phyloP scores from a whole-genome alignment of 257 asterid species.

The Solanum appendiculatum region DNA sequence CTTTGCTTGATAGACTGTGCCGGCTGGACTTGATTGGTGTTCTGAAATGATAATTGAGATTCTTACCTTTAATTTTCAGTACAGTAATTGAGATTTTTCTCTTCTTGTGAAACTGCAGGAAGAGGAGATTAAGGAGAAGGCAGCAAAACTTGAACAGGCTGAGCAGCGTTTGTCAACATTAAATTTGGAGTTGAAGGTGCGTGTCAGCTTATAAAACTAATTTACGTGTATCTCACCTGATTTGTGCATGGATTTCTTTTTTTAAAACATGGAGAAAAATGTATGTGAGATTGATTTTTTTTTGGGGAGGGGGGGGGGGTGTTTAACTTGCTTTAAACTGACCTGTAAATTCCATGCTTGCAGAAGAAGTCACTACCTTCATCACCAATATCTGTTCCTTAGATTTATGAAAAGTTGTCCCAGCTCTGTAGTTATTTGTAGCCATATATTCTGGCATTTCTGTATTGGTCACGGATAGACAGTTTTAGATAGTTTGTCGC shows the following conservation, averaged over 20 bases:
- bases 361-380: background rate
- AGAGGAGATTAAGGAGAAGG: constrained; percentile 66
- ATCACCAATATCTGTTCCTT: background rate
- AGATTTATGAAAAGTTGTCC: background rate
- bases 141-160: constrained; percentile 62
- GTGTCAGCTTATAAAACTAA: constrained; percentile 2
- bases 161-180: constrained; percentile 81
- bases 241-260: background rate
- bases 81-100: background rate
- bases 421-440: background rate
- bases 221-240: background rate
- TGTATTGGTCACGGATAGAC: background rate
- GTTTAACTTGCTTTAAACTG: background rate
- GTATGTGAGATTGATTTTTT: background rate
- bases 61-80: constrained; percentile 4
- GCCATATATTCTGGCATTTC: background rate
- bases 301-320: background rate
- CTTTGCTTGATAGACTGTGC: background rate
- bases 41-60: constrained; percentile 1
- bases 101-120: constrained; percentile 40
- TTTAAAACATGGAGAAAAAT: background rate
- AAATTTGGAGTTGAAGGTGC: constrained; percentile 78
- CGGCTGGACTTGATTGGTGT: background rate
- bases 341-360: background rate
- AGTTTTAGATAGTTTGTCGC: background rate